Evolutionary conservation across 768 basidiomycete species (phyloP), one percentile per base, ranked within the genome.

Genomic region (Lepiota subincarnata): DNA sequence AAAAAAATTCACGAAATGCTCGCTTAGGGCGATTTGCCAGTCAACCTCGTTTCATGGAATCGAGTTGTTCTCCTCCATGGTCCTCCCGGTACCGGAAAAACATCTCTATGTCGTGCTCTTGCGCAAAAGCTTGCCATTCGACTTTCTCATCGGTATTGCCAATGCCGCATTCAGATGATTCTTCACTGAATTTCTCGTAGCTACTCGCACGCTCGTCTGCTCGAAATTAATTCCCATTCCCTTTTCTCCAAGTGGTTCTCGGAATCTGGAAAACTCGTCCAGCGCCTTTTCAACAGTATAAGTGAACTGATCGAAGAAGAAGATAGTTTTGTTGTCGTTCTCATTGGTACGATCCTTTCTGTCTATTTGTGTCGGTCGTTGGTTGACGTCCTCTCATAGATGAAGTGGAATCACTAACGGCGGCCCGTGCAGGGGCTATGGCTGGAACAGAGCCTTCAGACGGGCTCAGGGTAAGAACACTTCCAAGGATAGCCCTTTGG

Each of bases 181-280:
- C 12, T 34, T 39, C 46, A 48, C 19, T 35, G 37, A 16, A 38
- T 40, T 35, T 44, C 60, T 11, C 31, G 7, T 31, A 96, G 94
- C 22, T 99, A 97, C 66, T 75, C 87, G 0, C 80, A 89, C 68
- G 82, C 92, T 34, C 89, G 92, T 42, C 75, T 99, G 10, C 80
- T 99, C 41, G 97, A 99, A 68, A 97, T 99, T 64, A 98, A 98
- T 66, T 95, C 97, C 0, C 97, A 98, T 70, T 98, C 95, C 1
- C 78, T 99, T 13, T 98, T 99, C 67, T 95, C 92, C 13, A 90
- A 94, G 61, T 99, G 97, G 96, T 99, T 98, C 71, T 98, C 95
- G 0, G 97, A 99, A 66, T 97, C 94, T 0, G 97, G 97, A 13
- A 99, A 99, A 68, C 83, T 99, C 24, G 97, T 99, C 1, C 96